phyloP scores from a whole-genome alignment of 2,329 filamentous ascomycete genomes.

The Orbilia oligospora region DNA sequence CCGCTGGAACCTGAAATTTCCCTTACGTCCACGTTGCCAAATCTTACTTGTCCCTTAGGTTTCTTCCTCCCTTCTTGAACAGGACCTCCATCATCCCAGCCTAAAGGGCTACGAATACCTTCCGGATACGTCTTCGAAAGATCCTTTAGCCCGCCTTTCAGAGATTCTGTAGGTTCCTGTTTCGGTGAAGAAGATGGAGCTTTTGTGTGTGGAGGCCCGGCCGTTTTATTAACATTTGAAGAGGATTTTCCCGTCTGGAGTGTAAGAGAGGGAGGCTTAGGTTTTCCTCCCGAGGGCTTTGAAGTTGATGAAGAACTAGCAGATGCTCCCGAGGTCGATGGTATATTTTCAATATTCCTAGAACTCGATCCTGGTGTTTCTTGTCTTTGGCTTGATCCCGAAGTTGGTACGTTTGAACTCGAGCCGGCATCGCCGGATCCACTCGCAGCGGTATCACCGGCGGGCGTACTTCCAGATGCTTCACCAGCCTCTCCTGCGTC shows the following conservation, averaged over 20 bases:
- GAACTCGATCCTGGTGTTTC: not conserved
- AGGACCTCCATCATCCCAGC: not conserved
- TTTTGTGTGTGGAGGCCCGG: no score
- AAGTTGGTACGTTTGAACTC: not conserved
- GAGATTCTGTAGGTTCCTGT: no score
- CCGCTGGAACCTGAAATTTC: not conserved
- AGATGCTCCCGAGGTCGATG: not conserved
- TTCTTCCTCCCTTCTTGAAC: not conserved
- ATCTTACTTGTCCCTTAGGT: not conserved
- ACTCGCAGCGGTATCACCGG: not conserved
- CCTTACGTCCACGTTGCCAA: slow-evolving; percentile 1
- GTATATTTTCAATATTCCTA: not conserved
- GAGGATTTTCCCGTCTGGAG: no score
- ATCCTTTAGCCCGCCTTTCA: not conserved
- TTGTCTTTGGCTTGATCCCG: not conserved
- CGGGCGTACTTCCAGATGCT: not conserved
- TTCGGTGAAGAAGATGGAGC: not conserved
- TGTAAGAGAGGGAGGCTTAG: no score
- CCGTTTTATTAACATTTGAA: no score
- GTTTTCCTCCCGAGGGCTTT: no score
- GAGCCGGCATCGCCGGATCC: not conserved
- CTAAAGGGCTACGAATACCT: not conserved
- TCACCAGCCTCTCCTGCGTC: not conserved
- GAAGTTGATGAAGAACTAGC: no score
- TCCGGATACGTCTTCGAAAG: not conserved